phyloP scores from a whole-genome alignment of 75 land plant species.

The Cryptomeria japonica region DNA sequence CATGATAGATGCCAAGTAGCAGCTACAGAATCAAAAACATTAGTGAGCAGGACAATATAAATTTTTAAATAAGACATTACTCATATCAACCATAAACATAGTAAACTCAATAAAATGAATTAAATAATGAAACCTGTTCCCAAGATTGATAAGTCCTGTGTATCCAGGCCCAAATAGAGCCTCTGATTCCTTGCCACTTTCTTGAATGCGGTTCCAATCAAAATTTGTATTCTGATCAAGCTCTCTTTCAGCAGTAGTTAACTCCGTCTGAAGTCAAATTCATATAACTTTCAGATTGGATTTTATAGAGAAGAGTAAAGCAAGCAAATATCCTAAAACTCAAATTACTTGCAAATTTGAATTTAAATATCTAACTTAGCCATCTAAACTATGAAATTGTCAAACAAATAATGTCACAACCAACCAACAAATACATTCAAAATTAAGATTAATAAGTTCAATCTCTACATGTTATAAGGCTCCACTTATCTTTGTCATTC shows the following conservation, averaged over 20 bases:
- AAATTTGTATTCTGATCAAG: conserved; percentile 96
- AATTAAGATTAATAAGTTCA: neutral
- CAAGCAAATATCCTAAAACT: neutral
- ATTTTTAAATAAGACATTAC: neutral
- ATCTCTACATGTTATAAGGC: neutral
- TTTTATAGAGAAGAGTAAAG: neutral
- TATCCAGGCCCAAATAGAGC: conserved; percentile 96
- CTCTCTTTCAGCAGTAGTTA: conserved; percentile 98
- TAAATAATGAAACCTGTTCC: conserved; percentile 76
- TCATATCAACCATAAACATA: neutral
- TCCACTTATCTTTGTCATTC: neutral
- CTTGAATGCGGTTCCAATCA: conserved; percentile 99
- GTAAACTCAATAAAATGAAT: neutral
- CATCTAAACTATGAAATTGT: neutral
- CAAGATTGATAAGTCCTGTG: conserved; percentile 97
- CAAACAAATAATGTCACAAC: neutral
- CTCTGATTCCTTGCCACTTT: conserved; percentile 93
- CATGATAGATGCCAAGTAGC: conserved; percentile 94
- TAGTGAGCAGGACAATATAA: neutral
- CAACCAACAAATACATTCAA: neutral
- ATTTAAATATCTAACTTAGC: too few relatives aligned
- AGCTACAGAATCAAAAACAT: conserved; percentile 41
- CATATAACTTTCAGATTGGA: neutral
- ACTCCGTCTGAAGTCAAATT: conserved; percentile 72
- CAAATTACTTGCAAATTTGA: neutral